Percentiles rank a stretch among this genome's conserved stretches.
phyloP scores from a whole-genome alignment of 345 rosid genomes.

The Jatropha curcas region DNA sequence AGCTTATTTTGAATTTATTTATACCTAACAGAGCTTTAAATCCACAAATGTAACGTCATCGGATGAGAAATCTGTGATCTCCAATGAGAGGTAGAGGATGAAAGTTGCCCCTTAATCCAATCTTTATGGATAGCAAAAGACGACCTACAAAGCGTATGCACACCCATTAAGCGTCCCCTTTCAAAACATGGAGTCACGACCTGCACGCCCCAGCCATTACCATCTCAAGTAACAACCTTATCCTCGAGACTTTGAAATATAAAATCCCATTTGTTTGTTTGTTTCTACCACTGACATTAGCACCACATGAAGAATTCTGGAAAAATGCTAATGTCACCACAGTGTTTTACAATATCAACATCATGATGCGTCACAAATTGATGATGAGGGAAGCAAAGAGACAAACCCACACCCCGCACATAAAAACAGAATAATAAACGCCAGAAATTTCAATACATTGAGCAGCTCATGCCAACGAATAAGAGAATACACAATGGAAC shows the following conservation, averaged over 20 bases:
- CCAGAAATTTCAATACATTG: slow-evolving; percentile 4
- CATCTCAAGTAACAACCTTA: not conserved
- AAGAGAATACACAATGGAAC: not conserved
- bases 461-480: slow-evolving; percentile 4
- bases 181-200: too few relatives aligned
- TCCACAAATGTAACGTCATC: not conserved
- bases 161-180: not conserved
- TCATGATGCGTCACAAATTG: not conserved
- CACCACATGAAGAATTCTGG: not conserved
- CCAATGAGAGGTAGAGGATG: not conserved
- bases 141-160: not conserved
- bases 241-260: not conserved
- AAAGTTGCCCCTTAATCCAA: not conserved
- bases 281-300: not conserved
- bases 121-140: not conserved
- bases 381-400: not conserved
- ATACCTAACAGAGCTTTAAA: too few relatives aligned
- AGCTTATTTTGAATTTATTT: too few relatives aligned
- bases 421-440: not conserved
- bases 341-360: not conserved
- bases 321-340: not conserved
- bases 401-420: too few relatives aligned
- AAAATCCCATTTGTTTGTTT: not conserved
- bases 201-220: not conserved
- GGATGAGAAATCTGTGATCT: not conserved